Percentiles rank a stretch among this genome's conserved stretches.
Evolutionary conservation across 495 filamentous ascomycete genomes (phyloP).

Genomic region (Podospora bellae-mahoneyi): DNA sequence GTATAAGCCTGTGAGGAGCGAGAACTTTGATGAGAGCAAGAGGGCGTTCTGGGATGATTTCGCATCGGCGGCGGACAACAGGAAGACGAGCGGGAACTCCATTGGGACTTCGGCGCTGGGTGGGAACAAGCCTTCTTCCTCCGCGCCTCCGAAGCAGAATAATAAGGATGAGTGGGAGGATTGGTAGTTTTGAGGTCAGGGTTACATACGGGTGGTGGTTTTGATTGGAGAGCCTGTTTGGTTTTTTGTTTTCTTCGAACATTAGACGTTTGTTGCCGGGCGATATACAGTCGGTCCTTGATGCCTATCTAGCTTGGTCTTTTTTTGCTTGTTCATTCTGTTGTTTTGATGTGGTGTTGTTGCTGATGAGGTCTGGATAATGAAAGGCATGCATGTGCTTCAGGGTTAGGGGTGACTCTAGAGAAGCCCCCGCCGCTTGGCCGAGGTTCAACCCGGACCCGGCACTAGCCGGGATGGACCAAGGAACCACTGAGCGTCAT

Average conservation of each 20-base stretch:
- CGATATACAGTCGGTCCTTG: not conserved
- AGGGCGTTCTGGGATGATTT: constrained; percentile 92
- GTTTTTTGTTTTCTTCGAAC: not conserved
- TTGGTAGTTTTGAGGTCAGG: constrained; percentile 42
- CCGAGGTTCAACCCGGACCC: constrained; percentile 36
- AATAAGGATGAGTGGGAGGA: constrained; percentile 63
- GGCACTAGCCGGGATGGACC: constrained; percentile 34
- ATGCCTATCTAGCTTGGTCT: not conserved
- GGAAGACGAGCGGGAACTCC: constrained; percentile 41
- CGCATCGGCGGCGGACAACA: constrained; percentile 50
- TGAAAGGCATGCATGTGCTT: too few relatives aligned
- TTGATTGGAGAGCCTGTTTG: not conserved
- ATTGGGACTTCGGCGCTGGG: constrained; percentile 74
- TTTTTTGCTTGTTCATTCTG: not conserved
- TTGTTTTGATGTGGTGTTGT: not conserved
- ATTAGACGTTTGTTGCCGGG: not conserved
- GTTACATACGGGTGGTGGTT: not conserved
- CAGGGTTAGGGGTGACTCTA: constrained; percentile 29
- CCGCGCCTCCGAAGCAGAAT: constrained; percentile 31
- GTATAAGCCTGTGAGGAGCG: constrained; percentile 32
- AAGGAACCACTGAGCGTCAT: constrained; percentile 20
- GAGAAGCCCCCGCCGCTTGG: constrained; percentile 17
- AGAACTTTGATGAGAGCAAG: constrained; percentile 56
- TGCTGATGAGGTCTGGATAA: not conserved
- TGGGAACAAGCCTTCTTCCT: constrained; percentile 34